Evolutionary conservation across 495 filamentous ascomycete species (phyloP).

Genomic region (Cercophora newfieldiana): DNA sequence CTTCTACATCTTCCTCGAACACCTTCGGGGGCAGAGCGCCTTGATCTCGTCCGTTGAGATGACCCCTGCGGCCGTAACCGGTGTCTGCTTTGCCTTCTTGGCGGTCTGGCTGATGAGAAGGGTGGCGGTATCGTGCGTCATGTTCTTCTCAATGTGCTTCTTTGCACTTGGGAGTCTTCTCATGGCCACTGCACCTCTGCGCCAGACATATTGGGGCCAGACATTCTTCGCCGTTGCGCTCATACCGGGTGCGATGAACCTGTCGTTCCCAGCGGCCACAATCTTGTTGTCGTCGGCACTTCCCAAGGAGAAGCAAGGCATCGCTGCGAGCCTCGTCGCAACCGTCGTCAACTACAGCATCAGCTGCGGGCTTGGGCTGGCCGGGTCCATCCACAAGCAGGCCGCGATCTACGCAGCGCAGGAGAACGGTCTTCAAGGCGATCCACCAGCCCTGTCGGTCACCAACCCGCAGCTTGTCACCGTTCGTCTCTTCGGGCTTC

Average conservation of each 20-base stretch:
- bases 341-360: slow-evolving; percentile 49
- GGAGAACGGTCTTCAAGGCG: too few relatives aligned
- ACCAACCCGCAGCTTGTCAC: too few relatives aligned
- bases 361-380: slow-evolving; percentile 48
- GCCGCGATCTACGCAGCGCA: too few relatives aligned
- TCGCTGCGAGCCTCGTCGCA: slow-evolving; percentile 45
- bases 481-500: too few relatives aligned
- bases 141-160: slow-evolving; percentile 49
- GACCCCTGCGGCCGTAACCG: slow-evolving; percentile 39
- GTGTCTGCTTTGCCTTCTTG: slow-evolving; percentile 32
- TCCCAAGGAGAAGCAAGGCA: slow-evolving; percentile 60
- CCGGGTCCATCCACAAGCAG: slow-evolving; percentile 40
- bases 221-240: slow-evolving; percentile 57
- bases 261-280: slow-evolving; percentile 43
- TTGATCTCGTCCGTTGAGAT: slow-evolving; percentile 40
- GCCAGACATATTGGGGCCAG: slow-evolving; percentile 61
- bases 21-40: slow-evolving; percentile 46
- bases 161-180: slow-evolving; percentile 49
- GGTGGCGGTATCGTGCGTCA: slow-evolving; percentile 40
- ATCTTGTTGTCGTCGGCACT: slow-evolving; percentile 59
- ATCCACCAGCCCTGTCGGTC: too few relatives aligned
- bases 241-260: slow-evolving; percentile 59
- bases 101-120: slow-evolving; percentile 49
- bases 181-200: slow-evolving; percentile 45
- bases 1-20: slow-evolving; percentile 53